phyloP scores from a whole-genome alignment of 352 stramenopile genomes.

The Phytophthora crassamura region DNA sequence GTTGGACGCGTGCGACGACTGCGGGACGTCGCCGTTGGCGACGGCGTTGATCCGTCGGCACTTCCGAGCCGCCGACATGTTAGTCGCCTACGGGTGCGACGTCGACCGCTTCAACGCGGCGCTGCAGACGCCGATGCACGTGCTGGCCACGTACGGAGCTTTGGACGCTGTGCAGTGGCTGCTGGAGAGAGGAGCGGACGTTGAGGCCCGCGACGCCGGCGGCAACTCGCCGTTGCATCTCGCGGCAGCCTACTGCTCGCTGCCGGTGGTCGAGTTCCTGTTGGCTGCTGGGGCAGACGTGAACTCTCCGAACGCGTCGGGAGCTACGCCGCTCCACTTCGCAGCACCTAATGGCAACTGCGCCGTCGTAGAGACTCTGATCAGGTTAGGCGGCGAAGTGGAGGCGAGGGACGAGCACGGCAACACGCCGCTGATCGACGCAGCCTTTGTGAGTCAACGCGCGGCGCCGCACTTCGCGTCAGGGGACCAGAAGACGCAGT shows the following conservation, averaged over 20 bases:
- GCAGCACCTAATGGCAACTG: constrained; percentile 43
- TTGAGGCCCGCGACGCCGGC: constrained; percentile 36
- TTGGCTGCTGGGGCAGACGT: constrained; percentile 32
- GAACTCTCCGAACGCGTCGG: constrained; percentile 34
- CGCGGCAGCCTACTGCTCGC: constrained; percentile 41
- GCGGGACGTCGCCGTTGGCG: constrained; percentile 18
- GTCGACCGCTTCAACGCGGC: constrained; percentile 33
- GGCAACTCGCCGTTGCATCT: constrained; percentile 52
- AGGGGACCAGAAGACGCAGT: constrained; percentile 40
- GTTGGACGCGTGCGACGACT: constrained; percentile 24
- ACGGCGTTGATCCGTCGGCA: constrained; percentile 24
- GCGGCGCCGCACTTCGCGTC: constrained; percentile 38
- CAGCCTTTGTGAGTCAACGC: constrained; percentile 43
- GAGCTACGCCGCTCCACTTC: constrained; percentile 43
- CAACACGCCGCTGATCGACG: constrained; percentile 49
- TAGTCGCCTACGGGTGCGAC: constrained; percentile 37
- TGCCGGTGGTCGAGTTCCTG: constrained; percentile 22
- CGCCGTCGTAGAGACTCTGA: constrained; percentile 31
- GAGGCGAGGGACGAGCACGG: constrained; percentile 34
- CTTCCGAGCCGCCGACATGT: constrained; percentile 23
- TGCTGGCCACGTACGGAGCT: constrained; percentile 39
- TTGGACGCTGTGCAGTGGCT: constrained; percentile 33
- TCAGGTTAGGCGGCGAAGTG: constrained; percentile 36
- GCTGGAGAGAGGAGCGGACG: constrained; percentile 37
- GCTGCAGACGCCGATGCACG: constrained; percentile 42